Conservation (phyloP, 257 asterid species). For the Gentiana straminea region DNA sequence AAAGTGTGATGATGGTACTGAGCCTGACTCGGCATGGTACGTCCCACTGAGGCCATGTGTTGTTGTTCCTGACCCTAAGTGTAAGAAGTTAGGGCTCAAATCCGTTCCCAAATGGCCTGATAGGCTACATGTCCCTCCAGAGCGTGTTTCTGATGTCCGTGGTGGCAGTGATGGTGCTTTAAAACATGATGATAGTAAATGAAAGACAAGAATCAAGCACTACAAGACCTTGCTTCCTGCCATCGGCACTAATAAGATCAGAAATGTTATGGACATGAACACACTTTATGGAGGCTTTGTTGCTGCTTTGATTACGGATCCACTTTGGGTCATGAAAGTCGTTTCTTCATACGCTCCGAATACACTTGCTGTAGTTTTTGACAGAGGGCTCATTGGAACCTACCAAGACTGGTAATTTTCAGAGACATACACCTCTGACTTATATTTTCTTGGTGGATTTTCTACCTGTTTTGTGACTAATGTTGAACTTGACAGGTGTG, state of each 20-base stretch:
- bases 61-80: constrained; percentile 52
- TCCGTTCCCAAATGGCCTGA: constrained; percentile 86
- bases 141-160: constrained; percentile 62
- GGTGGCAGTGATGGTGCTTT: constrained; percentile 84
- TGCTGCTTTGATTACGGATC: constrained; percentile 60
- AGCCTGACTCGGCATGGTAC: constrained; percentile 97
- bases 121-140: constrained; percentile 59
- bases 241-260: constrained; percentile 64
- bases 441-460: too few relatives aligned
- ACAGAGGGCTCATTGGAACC: constrained; percentile 90
- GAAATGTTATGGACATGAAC: constrained; percentile 97
- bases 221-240: constrained; percentile 85
- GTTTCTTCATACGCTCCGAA: constrained; percentile 71
- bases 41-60: constrained; percentile 90
- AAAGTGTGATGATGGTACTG: constrained; percentile 87
- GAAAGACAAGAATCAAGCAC: constrained; percentile 72
- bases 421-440: background rate
- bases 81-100: constrained; percentile 42
- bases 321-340: constrained; percentile 93
- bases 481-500: constrained; percentile 45
- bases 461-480: background rate
- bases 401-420: constrained; percentile 79
- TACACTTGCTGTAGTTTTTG: constrained; percentile 84
- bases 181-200: constrained; percentile 68
- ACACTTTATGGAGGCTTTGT: constrained; percentile 90